These are phyloP conservation scores for Craterostigma plantagineum DNA, from an alignment of 257 asterid species.

Conservation along the genomic window DNA sequence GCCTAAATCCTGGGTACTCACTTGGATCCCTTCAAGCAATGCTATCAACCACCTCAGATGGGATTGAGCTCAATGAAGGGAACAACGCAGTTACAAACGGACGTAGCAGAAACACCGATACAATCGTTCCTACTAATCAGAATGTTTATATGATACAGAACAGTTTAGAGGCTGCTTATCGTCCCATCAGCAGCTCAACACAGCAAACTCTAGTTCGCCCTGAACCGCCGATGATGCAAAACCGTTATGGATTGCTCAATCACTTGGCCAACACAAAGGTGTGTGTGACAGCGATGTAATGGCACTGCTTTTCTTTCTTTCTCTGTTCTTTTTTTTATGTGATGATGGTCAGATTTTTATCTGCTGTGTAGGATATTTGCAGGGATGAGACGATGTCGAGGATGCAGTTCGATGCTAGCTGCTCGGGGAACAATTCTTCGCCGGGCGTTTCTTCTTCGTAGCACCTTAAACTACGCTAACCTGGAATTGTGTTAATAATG, in stretches of 20 bases:
- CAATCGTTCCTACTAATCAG: constrained; percentile 6
- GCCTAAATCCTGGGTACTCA: constrained; percentile 48
- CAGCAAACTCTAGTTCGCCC: constrained; percentile 8
- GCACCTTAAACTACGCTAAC: background rate
- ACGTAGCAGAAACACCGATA: background rate
- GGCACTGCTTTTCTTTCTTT: too few species aligned
- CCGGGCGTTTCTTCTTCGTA: constrained; percentile 40
- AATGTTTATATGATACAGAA: too few species aligned
- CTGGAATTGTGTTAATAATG: too few species aligned
- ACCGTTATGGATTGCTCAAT: constrained; percentile 39
- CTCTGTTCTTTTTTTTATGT: too few species aligned
- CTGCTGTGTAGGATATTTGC: constrained; percentile 45
- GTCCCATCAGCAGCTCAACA: too few species aligned
- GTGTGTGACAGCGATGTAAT: too few species aligned
- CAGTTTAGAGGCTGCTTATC: too few species aligned
- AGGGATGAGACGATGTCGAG: constrained; percentile 54
- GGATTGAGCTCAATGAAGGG: constrained; percentile 34
- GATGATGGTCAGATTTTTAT: background rate
- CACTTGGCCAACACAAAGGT: constrained; percentile 61
- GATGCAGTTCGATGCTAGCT: constrained; percentile 59
- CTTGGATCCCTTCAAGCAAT: constrained; percentile 43
- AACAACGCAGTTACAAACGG: constrained; percentile 11
- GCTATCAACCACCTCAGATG: constrained; percentile 28
- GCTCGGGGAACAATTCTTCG: constrained; percentile 67
- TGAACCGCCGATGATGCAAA: constrained; percentile 28